Conservation (phyloP, 352 stramenopile species). For the Pythium insidiosum region DNA sequence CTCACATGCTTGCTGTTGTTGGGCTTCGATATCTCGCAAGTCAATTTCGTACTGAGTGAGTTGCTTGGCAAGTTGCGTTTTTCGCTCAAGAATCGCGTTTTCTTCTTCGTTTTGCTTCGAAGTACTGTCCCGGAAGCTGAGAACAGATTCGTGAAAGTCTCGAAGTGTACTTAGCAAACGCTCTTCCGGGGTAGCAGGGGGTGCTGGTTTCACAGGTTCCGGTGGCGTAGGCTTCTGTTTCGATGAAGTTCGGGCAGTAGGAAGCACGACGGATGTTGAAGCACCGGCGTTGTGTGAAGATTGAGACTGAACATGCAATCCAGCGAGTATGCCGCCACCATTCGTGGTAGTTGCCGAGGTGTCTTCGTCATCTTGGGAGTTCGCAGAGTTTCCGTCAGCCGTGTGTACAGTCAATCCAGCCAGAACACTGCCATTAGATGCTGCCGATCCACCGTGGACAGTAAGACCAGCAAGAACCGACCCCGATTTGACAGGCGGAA, state of each 20-base stretch:
- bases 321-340: slow-evolving; percentile 34
- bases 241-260: too few relatives aligned
- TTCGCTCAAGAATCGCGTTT: slow-evolving; percentile 58
- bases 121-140: slow-evolving; percentile 53
- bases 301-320: slow-evolving; percentile 23
- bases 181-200: slow-evolving; percentile 46
- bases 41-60: slow-evolving; percentile 78
- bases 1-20: slow-evolving; percentile 72
- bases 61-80: slow-evolving; percentile 50
- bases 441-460: slow-evolving; percentile 24
- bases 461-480: slow-evolving; percentile 64
- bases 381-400: too few relatives aligned
- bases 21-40: slow-evolving; percentile 65
- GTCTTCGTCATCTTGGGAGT: too few relatives aligned
- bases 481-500: slow-evolving; percentile 38
- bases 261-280: slow-evolving; percentile 16
- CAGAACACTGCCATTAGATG: slow-evolving; percentile 32
- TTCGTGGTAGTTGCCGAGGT: too few relatives aligned
- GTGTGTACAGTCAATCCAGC: slow-evolving; percentile 65
- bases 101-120: slow-evolving; percentile 73
- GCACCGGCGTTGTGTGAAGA: slow-evolving; percentile 12
- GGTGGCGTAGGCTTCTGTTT: slow-evolving; percentile 18
- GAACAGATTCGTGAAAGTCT: slow-evolving; percentile 67
- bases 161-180: slow-evolving; percentile 55
- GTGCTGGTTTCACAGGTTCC: slow-evolving; percentile 14